These are phyloP conservation scores for Scenedesmus sp. DNA, from an alignment of 163 green algal genomes.

Conservation along the genomic window DNA sequence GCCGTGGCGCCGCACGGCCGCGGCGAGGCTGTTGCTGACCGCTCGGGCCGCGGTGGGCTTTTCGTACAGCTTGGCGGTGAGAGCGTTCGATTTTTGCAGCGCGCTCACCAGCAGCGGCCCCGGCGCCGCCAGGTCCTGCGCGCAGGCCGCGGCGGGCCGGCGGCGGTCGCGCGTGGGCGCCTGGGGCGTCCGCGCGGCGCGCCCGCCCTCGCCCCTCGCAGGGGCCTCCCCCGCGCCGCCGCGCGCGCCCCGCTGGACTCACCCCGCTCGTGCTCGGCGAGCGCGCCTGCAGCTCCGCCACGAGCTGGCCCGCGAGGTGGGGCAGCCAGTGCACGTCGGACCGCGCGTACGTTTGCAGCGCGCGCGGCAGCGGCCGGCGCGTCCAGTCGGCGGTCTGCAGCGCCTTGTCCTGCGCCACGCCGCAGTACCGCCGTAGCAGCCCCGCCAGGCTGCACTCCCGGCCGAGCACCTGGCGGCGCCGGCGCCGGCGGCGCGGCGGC, in stretches of 20 bases:
- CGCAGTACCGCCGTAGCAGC: conserved; percentile 72
- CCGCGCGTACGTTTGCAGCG: conserved; percentile 71
- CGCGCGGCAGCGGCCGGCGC: conserved; percentile 62
- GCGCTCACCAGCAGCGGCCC: conserved; percentile 15
- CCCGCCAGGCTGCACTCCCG: conserved; percentile 59
- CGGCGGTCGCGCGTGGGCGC: too few species aligned
- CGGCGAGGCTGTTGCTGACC: conserved; percentile 6
- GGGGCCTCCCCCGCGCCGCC: too few species aligned
- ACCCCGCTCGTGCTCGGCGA: conserved; percentile 30
- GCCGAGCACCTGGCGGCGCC: conserved; percentile 51
- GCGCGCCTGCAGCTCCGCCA: conserved; percentile 49
- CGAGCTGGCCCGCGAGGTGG: conserved; percentile 63
- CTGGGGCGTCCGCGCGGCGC: too few species aligned
- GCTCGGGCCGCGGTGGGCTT: conserved; percentile 7
- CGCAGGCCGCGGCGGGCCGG: too few species aligned
- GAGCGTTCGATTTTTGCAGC: conserved; percentile 34
- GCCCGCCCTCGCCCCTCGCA: too few species aligned
- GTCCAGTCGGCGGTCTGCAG: conserved; percentile 77
- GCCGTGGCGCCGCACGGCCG: conserved; percentile 32
- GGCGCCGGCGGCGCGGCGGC: too few species aligned
- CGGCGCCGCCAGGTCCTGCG: conserved; percentile 8
- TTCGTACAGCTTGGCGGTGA: conserved; percentile 29
- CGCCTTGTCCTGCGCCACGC: conserved; percentile 71
- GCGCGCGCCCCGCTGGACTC: too few species aligned
- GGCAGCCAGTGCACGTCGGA: conserved; percentile 79